These are phyloP conservation scores for Delphinella strobiligena DNA, from an alignment of 2,329 filamentous ascomycete species.

Conservation along the genomic window DNA sequence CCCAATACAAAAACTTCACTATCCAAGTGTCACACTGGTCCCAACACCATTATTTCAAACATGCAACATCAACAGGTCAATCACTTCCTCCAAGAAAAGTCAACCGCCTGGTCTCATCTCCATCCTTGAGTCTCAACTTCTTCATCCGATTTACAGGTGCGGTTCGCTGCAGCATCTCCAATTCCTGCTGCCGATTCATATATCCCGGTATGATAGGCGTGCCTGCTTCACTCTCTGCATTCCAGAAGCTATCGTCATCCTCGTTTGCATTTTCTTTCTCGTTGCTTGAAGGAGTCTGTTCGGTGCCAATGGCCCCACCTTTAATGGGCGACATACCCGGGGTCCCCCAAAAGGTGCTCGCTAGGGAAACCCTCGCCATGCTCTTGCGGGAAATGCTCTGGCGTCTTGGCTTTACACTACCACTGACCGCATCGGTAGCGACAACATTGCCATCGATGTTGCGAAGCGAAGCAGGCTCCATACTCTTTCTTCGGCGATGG, in stretches of 20 bases:
- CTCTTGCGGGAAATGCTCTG: constrained; percentile 5
- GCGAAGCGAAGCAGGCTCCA: constrained; percentile 22
- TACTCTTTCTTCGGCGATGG: constrained; percentile 22
- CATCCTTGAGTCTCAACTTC: constrained; percentile 18
- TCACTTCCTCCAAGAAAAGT: constrained; percentile 14
- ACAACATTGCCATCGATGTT: constrained; percentile 22
- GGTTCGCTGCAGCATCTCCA: constrained; percentile 21
- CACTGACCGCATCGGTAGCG: constrained; percentile 18
- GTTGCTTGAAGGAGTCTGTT: constrained; percentile 1
- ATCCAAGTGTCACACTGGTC: too few relatives aligned
- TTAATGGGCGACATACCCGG: constrained; percentile 8
- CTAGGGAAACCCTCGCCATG: constrained; percentile 12
- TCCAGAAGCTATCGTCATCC: constrained; percentile 14
- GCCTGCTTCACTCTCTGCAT: constrained; percentile 10
- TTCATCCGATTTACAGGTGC: constrained; percentile 21
- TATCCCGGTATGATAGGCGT: constrained; percentile 20
- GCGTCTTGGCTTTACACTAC: constrained; percentile 16
- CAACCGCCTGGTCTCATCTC: constrained; percentile 17
- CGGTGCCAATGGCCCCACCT: constrained; percentile 7
- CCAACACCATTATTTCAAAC: too few relatives aligned
- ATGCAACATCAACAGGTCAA: too few relatives aligned
- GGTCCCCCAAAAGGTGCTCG: constrained; percentile 7
- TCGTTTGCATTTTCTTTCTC: constrained; percentile 16
- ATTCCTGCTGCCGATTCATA: constrained; percentile 9
- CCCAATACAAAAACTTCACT: too few relatives aligned